Evolutionary conservation across 2,329 filamentous ascomycete species (phyloP).

Genomic region (Fusarium bactridioides): DNA sequence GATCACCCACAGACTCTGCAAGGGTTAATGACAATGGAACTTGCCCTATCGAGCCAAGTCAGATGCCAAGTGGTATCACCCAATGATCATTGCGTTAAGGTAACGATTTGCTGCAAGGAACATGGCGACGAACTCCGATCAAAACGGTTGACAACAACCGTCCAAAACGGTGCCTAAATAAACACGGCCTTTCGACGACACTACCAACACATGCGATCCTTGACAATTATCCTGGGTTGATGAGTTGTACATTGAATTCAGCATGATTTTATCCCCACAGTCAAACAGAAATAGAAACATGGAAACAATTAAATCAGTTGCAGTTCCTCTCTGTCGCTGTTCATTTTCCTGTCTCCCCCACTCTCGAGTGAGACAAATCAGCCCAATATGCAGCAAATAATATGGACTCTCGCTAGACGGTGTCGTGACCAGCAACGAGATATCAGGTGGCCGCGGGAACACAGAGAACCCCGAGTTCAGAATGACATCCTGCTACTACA

Average conservation of each 20-base stretch:
- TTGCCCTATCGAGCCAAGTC: constrained; percentile 14
- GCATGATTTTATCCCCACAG: neutral
- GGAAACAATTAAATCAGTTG: neutral
- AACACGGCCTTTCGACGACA: neutral
- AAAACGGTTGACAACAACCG: constrained; percentile 4
- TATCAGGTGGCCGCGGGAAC: constrained; percentile 42
- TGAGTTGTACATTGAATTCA: neutral
- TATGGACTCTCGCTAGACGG: constrained; percentile 40
- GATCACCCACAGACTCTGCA: neutral
- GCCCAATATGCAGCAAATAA: constrained; percentile 1
- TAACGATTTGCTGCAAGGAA: constrained; percentile 25
- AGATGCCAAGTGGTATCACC: neutral
- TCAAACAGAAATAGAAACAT: neutral
- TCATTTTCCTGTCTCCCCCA: neutral
- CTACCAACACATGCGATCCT: neutral
- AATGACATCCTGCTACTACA: constrained; percentile 47
- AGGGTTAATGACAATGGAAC: neutral
- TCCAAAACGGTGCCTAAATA: neutral
- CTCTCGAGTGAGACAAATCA: neutral
- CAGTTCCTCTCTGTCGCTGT: neutral
- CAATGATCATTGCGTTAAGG: constrained; percentile 1
- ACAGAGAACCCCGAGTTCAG: constrained; percentile 32
- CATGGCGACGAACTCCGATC: neutral
- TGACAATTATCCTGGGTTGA: neutral
- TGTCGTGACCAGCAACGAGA: constrained; percentile 43